phyloP scores from a whole-genome alignment of 768 basidiomycete genomes.

The Chalciporus chontae region DNA sequence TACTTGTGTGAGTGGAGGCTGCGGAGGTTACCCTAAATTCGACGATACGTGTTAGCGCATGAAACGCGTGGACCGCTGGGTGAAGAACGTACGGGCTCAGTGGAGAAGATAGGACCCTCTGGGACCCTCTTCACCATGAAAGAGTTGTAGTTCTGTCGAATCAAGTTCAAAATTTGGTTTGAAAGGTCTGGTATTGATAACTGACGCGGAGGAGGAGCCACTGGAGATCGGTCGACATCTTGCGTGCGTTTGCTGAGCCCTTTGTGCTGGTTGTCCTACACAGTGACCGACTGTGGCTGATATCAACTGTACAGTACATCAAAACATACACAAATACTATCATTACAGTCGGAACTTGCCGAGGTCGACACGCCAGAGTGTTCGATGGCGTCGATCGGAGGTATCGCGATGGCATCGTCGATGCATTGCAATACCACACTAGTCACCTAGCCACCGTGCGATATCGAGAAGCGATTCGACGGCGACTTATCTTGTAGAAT shows the following conservation, averaged over 20 bases:
- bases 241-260: slow-evolving; percentile 24
- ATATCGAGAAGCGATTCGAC: too few relatives aligned
- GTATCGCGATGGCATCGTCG: too few relatives aligned
- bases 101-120: slow-evolving; percentile 78
- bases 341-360: not conserved
- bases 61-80: not conserved
- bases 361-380: too few relatives aligned
- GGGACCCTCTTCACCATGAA: slow-evolving; percentile 76
- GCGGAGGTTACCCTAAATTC: slow-evolving; percentile 71
- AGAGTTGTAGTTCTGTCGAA: slow-evolving; percentile 70
- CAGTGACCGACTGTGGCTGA: slow-evolving; percentile 30
- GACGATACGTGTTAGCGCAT: slow-evolving; percentile 4
- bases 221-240: slow-evolving; percentile 87
- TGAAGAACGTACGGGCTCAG: slow-evolving; percentile 63
- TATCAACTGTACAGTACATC: slow-evolving; percentile 28
- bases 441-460: too few relatives aligned
- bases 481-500: too few relatives aligned
- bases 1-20: slow-evolving; percentile 91
- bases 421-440: too few relatives aligned
- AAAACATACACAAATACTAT: slow-evolving; percentile 26
- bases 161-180: not conserved
- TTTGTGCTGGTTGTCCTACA: slow-evolving; percentile 13
- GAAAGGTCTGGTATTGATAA: slow-evolving; percentile 15
- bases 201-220: slow-evolving; percentile 89
- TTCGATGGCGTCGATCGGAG: too few relatives aligned